These are phyloP conservation scores for Hypoxylon lenormandii DNA, from an alignment of 495 filamentous ascomycete species.

Conservation along the genomic window DNA sequence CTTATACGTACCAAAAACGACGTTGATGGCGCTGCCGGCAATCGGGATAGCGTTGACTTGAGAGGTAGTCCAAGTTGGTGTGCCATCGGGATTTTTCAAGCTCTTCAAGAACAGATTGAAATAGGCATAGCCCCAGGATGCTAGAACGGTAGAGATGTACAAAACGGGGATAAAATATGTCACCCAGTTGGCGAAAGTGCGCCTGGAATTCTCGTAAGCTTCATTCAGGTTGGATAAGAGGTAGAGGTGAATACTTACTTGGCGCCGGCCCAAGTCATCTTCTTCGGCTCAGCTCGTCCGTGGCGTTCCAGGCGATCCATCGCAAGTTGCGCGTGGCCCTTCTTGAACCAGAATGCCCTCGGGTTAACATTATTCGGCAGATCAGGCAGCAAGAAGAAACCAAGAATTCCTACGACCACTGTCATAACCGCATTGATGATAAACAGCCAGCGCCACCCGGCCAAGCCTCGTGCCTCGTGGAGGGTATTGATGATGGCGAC, in stretches of 20 bases:
- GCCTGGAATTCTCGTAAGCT: conserved; percentile 38
- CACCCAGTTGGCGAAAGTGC: conserved; percentile 53
- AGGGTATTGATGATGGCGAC: conserved; percentile 65
- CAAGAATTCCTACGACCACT: conserved; percentile 60
- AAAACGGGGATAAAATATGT: conserved; percentile 54
- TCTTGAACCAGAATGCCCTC: conserved; percentile 54
- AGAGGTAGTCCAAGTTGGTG: conserved; percentile 51
- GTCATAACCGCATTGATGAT: conserved; percentile 63
- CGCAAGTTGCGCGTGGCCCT: conserved; percentile 47
- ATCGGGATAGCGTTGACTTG: conserved; percentile 58
- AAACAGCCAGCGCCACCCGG: conserved; percentile 72
- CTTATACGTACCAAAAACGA: conserved; percentile 49
- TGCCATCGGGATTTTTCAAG: conserved; percentile 51
- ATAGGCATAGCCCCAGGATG: conserved; percentile 57
- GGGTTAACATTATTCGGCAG: conserved; percentile 58
- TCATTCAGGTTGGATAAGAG: not conserved
- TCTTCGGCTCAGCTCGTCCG: conserved; percentile 52
- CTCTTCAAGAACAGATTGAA: conserved; percentile 58
- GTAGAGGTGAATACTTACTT: conserved; percentile 32
- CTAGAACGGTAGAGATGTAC: conserved; percentile 55
- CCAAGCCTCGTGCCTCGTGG: conserved; percentile 60
- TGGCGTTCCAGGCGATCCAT: conserved; percentile 51
- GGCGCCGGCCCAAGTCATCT: conserved; percentile 54
- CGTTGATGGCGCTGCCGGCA: conserved; percentile 53
- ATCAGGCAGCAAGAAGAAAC: conserved; percentile 65